Conservation (phyloP, 208 protist species). For the Crithidia sp. region DNA sequence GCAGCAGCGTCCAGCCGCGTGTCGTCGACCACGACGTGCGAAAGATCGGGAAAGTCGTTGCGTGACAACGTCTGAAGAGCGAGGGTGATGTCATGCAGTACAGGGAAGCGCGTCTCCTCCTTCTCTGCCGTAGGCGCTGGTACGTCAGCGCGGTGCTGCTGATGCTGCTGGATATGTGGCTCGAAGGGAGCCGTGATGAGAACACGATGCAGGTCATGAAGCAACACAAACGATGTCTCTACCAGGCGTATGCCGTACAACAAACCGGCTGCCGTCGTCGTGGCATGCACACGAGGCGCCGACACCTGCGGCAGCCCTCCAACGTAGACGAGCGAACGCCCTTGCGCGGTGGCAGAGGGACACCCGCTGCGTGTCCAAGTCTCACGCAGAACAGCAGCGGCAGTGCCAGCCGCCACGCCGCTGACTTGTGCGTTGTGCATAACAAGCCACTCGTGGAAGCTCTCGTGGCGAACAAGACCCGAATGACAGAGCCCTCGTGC, state of each 20-base stretch:
- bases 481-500: constrained; percentile 9
- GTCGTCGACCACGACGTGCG: constrained; percentile 20
- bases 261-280: constrained; percentile 6
- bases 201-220: constrained; percentile 19
- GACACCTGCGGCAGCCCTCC: constrained; percentile 9
- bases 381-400: too few relatives aligned
- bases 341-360: not conserved
- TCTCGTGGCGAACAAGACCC: constrained; percentile 11
- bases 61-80: constrained; percentile 27
- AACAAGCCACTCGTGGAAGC: constrained; percentile 39
- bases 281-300: not conserved
- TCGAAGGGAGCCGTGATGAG: not conserved
- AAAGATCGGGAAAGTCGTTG: constrained; percentile 13
- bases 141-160: too few relatives aligned
- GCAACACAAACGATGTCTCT: constrained; percentile 14
- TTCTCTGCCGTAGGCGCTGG: not conserved
- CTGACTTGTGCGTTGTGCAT: constrained; percentile 13
- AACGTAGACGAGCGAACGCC: constrained; percentile 10
- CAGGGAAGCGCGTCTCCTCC: not conserved
- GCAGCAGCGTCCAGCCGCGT: not conserved
- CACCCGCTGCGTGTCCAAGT: too few relatives aligned
- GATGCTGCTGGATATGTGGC: too few relatives aligned
- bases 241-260: constrained; percentile 25
- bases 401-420: not conserved
- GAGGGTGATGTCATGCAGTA: constrained; percentile 23